phyloP scores from a whole-genome alignment of 2,329 filamentous ascomycete species.

The Curvularia eragrostidis region DNA sequence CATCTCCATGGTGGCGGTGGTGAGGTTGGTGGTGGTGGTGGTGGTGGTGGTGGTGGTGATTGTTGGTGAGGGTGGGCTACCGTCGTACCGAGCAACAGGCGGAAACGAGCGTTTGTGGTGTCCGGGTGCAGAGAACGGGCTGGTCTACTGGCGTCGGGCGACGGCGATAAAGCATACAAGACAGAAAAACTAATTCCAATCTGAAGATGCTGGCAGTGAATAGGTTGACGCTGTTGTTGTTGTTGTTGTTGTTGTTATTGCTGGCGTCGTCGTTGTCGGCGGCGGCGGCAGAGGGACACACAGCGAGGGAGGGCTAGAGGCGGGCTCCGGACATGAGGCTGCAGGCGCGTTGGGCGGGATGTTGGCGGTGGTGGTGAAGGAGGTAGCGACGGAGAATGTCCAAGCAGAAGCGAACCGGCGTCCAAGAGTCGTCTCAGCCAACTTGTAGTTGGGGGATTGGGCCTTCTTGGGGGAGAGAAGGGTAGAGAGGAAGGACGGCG shows the following conservation, averaged over 20 bases:
- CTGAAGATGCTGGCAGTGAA: slow-evolving; percentile 46
- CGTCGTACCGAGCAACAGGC: slow-evolving; percentile 61
- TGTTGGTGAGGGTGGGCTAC: slow-evolving; percentile 24
- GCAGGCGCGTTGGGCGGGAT: slow-evolving; percentile 24
- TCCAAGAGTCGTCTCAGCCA: slow-evolving; percentile 32
- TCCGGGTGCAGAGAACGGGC: slow-evolving; percentile 8
- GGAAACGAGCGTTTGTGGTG: slow-evolving; percentile 32
- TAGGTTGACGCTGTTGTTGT: slow-evolving; percentile 21
- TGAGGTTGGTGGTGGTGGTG: slow-evolving; percentile 47
- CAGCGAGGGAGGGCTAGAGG: slow-evolving; percentile 22
- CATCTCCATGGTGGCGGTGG: slow-evolving; percentile 72
- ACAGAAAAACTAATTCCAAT: slow-evolving; percentile 52
- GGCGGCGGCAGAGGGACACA: slow-evolving; percentile 3
- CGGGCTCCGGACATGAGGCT: slow-evolving; percentile 34
- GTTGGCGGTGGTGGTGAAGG: slow-evolving; percentile 24
- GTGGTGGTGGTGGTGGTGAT: slow-evolving; percentile 1
- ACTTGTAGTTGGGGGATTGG: slow-evolving; percentile 30
- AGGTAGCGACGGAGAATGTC: slow-evolving; percentile 38
- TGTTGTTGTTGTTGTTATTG: neutral
- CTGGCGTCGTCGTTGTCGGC: neutral
- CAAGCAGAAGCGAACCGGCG: slow-evolving; percentile 33
- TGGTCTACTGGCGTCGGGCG: slow-evolving; percentile 21
- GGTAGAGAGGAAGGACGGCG: slow-evolving; percentile 40
- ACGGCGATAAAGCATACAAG: slow-evolving; percentile 47
- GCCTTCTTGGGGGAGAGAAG: slow-evolving; percentile 52